Base-by-base conservation (phyloP, 2,329 filamentous ascomycete genomes). In the Penicillium digitatum region DNA sequence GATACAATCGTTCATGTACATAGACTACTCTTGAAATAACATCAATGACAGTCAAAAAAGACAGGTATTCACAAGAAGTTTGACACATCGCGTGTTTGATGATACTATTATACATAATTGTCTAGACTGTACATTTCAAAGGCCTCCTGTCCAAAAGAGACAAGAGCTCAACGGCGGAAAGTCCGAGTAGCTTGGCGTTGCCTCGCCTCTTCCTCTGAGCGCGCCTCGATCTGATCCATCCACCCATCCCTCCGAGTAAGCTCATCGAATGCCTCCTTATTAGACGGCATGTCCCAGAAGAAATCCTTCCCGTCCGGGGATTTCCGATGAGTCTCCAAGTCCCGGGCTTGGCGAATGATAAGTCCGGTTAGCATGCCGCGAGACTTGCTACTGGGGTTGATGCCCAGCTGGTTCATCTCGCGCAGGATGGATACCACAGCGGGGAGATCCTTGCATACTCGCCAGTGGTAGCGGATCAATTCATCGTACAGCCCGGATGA, bases 321-420 rank as follows among this genome's bases (percentile, higher is more conserved):
- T 22, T 49, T 14, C 5, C 34, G 45, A 29, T 38, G 51, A 27
- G 49, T 50, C 24, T 56, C 54, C 54, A 64, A 16, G 45, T 71
- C 68, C 16, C 45, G 50, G 14, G 60, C 55, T 6, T 66, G 63
- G 39, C 69, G 63, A 9, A 54, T 46, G n/a, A 66, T 58, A 38
- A 76, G 72, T 5, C 54, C 54, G 8, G 65, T 57, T 34, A 77
- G 55, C 5, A 76, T 56, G 0, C 56, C 51, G 14, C 67, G 59
- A 5, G 75, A 77, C 24, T 67, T 66, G 5, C 55, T 35, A 51
- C 74, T 68, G 8, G 72, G 68, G 37, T 72, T 69, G 44, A 77
- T 62, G 5, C 75, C 76, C 5, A 66, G 69, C n/a, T 70, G 62
- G 46, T 76, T 69, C 76, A 79, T 79, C 44, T 79, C 76, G 24